Conservation (phyloP, 2,329 filamentous ascomycete species). For the Zymoseptoria crescenta region DNA sequence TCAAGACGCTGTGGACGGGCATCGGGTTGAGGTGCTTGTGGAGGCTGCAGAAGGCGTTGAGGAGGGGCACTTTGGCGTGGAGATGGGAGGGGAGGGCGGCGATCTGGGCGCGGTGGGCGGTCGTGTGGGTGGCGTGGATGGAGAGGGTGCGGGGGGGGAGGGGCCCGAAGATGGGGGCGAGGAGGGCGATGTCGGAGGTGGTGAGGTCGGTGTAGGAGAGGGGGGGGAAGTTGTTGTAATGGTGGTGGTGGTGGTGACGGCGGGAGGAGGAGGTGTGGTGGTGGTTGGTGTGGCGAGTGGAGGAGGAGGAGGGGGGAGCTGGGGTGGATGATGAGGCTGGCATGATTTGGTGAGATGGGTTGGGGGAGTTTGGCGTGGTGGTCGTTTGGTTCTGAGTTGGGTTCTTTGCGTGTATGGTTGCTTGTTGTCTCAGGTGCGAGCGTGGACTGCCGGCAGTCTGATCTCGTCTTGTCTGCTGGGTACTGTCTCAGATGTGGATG, state of each 20-base stretch:
- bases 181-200: slow-evolving; percentile 11
- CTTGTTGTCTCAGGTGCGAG: not conserved
- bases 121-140: slow-evolving; percentile 3
- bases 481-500: not conserved
- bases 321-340: not conserved
- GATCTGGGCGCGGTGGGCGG: slow-evolving; percentile 12
- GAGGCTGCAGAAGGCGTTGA: slow-evolving; percentile 14
- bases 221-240: slow-evolving; percentile 9
- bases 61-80: slow-evolving; percentile 6
- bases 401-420: not conserved
- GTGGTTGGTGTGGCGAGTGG: too few relatives aligned
- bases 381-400: not conserved
- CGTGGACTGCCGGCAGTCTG: not conserved
- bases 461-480: not conserved
- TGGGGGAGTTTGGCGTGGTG: not conserved
- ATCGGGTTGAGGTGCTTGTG: slow-evolving; percentile 18
- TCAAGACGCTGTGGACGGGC: slow-evolving; percentile 17
- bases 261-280: slow-evolving; percentile 2
- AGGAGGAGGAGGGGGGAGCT: not conserved
- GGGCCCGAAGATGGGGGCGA: slow-evolving; percentile 14
- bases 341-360: not conserved
- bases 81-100: slow-evolving; percentile 18
- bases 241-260: slow-evolving; percentile 6
- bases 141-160: slow-evolving; percentile 1
- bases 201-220: slow-evolving; percentile 15